These are phyloP conservation scores for Acarospora socialis DNA, from an alignment of 2,329 filamentous ascomycete genomes.

Conservation along the genomic window DNA sequence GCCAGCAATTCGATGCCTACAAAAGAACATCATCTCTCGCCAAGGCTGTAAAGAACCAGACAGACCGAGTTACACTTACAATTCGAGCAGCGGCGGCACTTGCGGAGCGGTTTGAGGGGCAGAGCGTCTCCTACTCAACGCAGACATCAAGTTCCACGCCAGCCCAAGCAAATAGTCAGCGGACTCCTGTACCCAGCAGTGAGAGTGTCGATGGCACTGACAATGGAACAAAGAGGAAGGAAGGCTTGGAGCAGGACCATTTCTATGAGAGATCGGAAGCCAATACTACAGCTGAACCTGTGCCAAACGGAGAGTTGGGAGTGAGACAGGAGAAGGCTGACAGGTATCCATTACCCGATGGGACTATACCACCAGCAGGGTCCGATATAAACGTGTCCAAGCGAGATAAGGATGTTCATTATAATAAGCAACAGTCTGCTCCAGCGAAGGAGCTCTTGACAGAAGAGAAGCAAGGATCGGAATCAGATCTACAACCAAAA, in stretches of 20 bases:
- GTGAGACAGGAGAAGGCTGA: constrained; percentile 33
- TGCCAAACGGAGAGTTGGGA: constrained; percentile 26
- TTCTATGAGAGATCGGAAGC: constrained; percentile 32
- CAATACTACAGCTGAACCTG: constrained; percentile 26
- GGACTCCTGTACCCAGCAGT: constrained; percentile 11
- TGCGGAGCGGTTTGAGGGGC: constrained; percentile 42
- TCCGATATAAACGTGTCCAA: constrained; percentile 11
- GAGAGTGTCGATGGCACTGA: constrained; percentile 15
- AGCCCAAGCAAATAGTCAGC: neutral
- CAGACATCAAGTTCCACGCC: constrained; percentile 13
- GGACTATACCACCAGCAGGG: constrained; percentile 32
- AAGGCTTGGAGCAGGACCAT: constrained; percentile 36
- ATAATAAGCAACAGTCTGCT: constrained; percentile 20
- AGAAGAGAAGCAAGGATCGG: constrained; percentile 16
- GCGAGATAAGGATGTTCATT: constrained; percentile 23
- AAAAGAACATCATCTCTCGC: constrained; percentile 50
- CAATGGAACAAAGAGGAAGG: constrained; percentile 13
- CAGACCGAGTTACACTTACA: constrained; percentile 46
- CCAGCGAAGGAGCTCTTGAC: constrained; percentile 23
- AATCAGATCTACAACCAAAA: constrained; percentile 22
- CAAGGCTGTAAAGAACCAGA: constrained; percentile 47
- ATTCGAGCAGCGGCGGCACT: constrained; percentile 46
- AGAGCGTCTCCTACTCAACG: constrained; percentile 13
- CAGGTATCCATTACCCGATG: constrained; percentile 34
- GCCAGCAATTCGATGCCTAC: constrained; percentile 48